Evolutionary conservation across 2,329 filamentous ascomycete species (phyloP).

Genomic region (Apiospora arundinis): DNA sequence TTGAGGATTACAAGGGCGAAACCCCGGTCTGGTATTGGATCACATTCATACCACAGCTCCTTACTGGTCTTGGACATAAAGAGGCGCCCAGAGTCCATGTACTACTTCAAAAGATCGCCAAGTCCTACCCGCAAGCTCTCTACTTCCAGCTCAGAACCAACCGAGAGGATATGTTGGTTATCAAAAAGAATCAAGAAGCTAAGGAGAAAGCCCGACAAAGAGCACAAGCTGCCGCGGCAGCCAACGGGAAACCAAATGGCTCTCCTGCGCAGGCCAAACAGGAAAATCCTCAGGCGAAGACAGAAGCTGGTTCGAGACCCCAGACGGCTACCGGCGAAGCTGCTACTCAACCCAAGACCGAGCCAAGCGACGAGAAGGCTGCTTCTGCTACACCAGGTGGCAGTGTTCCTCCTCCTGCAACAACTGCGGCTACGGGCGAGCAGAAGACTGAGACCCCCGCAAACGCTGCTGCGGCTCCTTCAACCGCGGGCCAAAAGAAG

Average conservation of each 20-base stretch:
- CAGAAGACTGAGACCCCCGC: constrained; percentile 27
- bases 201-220: constrained; percentile 68
- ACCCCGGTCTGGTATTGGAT: constrained; percentile 99
- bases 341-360: constrained; percentile 51
- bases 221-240: constrained; percentile 51
- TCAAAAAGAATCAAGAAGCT: constrained; percentile 86
- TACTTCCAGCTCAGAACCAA: constrained; percentile 96
- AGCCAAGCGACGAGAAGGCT: constrained; percentile 45
- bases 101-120: constrained; percentile 91
- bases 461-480: constrained; percentile 29
- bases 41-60: constrained; percentile 94
- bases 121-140: constrained; percentile 91
- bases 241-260: constrained; percentile 51
- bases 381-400: constrained; percentile 31
- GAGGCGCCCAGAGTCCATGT: constrained; percentile 87
- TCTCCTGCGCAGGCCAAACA: constrained; percentile 60
- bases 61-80: constrained; percentile 89
- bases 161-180: constrained; percentile 88
- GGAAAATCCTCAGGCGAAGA: constrained; percentile 53
- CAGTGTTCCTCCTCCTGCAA: constrained; percentile 4
- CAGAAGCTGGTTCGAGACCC: constrained; percentile 51
- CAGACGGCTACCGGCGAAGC: constrained; percentile 57
- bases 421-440: not conserved
- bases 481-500: constrained; percentile 61
- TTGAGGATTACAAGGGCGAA: constrained; percentile 96